phyloP scores from a whole-genome alignment of 2,329 filamentous ascomycete genomes.

The Aspergillus puulaauensis region DNA sequence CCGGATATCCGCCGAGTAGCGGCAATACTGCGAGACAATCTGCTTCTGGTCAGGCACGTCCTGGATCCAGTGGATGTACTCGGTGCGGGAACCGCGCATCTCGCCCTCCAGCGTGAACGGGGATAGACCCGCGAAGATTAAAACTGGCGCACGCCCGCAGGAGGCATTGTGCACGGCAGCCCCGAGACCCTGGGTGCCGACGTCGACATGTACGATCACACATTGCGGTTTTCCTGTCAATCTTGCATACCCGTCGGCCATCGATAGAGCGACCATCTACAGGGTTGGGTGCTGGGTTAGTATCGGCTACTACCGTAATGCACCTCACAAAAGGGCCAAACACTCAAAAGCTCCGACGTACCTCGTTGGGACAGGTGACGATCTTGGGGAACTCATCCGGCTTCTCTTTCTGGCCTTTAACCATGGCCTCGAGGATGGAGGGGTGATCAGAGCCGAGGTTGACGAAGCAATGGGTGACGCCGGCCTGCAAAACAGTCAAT shows the following conservation, averaged over 20 bases:
- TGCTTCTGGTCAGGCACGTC: constrained; percentile 79
- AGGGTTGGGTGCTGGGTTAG: background rate
- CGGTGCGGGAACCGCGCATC: constrained; percentile 72
- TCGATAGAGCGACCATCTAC: constrained; percentile 80
- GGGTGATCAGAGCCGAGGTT: constrained; percentile 63
- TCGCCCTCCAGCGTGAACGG: constrained; percentile 78
- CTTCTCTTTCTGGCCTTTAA: constrained; percentile 69
- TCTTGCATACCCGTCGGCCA: constrained; percentile 78
- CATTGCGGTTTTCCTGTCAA: constrained; percentile 71
- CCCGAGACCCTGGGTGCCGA: constrained; percentile 75
- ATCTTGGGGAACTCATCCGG: constrained; percentile 67
- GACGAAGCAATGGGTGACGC: constrained; percentile 53
- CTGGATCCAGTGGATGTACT: constrained; percentile 86
- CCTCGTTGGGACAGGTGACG: constrained; percentile 79
- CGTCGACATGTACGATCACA: constrained; percentile 78
- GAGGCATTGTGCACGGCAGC: constrained; percentile 79
- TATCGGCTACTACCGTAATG: background rate
- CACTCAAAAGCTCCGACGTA: constrained; percentile 33
- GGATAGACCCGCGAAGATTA: constrained; percentile 76
- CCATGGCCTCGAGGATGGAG: constrained; percentile 76
- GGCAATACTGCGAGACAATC: constrained; percentile 81
- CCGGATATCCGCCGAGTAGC: constrained; percentile 80
- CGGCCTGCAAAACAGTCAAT: constrained; percentile 35
- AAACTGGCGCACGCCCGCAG: constrained; percentile 69
- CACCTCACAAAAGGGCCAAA: too few species aligned